phyloP scores from a whole-genome alignment of 2,329 filamentous ascomycete genomes.

The Cladophialophora psammophila region DNA sequence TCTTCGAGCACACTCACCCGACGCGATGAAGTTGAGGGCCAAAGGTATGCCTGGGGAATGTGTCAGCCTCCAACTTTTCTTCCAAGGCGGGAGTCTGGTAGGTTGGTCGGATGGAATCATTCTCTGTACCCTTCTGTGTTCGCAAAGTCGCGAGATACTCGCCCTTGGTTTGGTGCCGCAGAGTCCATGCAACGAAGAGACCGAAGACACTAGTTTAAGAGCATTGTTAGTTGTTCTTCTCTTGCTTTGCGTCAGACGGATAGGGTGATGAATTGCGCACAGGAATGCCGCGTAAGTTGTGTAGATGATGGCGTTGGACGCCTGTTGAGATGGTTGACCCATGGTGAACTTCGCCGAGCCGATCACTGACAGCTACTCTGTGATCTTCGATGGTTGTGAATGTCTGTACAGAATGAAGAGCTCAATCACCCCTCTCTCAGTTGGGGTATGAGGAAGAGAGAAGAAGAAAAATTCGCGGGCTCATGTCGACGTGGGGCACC shows the following conservation, averaged over 20 bases:
- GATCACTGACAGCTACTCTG: neutral
- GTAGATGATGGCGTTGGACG: conserved; percentile 85
- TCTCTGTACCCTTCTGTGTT: conserved; percentile 75
- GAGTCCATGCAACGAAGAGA: conserved; percentile 62
- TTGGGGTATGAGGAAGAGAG: neutral
- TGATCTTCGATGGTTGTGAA: neutral
- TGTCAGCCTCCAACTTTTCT: conserved; percentile 13
- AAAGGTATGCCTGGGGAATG: conserved; percentile 71
- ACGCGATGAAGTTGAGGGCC: conserved; percentile 88
- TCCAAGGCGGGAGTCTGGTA: neutral
- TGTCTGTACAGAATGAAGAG: neutral
- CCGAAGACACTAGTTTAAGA: conserved; percentile 65
- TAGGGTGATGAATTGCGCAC: conserved; percentile 56
- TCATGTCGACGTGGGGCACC: conserved; percentile 10
- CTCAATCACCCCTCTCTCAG: neutral
- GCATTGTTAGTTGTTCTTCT: conserved; percentile 6
- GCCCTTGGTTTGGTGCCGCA: conserved; percentile 69
- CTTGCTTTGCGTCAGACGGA: neutral
- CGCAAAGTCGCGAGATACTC: conserved; percentile 79
- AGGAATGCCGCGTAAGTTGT: conserved; percentile 79
- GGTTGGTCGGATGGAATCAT: conserved; percentile 1
- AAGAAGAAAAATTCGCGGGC: conserved; percentile 38
- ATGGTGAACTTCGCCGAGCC: conserved; percentile 53
- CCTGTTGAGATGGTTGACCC: conserved; percentile 76
- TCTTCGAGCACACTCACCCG: conserved; percentile 72